A percentile compares a stretch with the other conserved stretches of the same genome.
These are phyloP conservation scores for Phalaenopsis equestris DNA, from an alignment of 106 monocot species.

Conservation along the genomic window DNA sequence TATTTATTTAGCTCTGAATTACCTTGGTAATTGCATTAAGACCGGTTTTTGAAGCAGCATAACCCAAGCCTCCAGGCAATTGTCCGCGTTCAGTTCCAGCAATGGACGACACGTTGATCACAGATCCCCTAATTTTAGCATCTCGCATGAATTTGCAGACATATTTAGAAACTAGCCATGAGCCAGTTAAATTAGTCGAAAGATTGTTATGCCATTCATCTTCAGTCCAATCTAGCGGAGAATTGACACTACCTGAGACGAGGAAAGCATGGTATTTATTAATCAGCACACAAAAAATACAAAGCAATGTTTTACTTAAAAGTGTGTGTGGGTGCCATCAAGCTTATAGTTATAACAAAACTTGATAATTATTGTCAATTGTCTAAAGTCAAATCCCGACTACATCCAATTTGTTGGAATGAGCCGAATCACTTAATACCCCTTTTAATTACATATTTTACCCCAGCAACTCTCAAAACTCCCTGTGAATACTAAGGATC, in stretches of 20 bases:
- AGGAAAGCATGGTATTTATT: not conserved
- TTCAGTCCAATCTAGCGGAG: conserved; percentile 51
- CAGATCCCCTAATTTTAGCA: conserved; percentile 47
- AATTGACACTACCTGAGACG: conserved; percentile 39
- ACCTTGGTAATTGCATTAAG: conserved; percentile 52
- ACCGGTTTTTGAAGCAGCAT: conserved; percentile 52
- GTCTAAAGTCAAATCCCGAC: no score
- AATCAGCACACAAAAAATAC: not conserved
- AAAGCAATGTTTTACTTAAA: not conserved
- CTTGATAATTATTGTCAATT: no score
- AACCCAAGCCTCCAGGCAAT: conserved; percentile 45
- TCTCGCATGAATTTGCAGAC: conserved; percentile 52
- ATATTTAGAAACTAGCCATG: conserved; percentile 66
- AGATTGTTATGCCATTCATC: conserved; percentile 51
- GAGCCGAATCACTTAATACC: no score
- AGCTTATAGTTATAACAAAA: no score
- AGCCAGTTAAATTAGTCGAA: conserved; percentile 54
- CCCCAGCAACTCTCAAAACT: no score
- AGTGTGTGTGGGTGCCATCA: no score
- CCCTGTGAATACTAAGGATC: no score
- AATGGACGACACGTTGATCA: conserved; percentile 72
- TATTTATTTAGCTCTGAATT: conserved; percentile 6
- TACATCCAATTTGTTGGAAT: no score
- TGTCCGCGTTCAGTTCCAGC: conserved; percentile 49
- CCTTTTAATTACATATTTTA: no score